phyloP scores from a whole-genome alignment of 1,284 basidiomycete genomes.

The Coriolopsis trogii region DNA sequence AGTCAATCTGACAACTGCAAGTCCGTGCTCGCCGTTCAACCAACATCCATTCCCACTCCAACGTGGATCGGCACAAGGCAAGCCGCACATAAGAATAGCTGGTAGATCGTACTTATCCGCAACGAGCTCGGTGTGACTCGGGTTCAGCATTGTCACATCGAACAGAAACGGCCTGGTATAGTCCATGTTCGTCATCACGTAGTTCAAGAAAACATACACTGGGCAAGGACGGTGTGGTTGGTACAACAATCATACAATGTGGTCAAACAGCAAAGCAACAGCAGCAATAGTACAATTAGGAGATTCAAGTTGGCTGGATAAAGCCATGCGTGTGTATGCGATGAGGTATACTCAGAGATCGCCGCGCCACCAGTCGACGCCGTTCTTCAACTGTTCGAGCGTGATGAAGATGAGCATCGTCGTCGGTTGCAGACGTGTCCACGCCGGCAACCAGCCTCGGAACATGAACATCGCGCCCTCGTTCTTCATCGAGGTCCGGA shows the following conservation, averaged over 20 bases:
- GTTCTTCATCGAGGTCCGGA: slow-evolving; percentile 69
- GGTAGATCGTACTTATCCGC: too few relatives aligned
- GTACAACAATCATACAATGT: slow-evolving; percentile 12
- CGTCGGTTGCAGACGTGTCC: slow-evolving; percentile 84
- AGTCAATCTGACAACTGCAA: too few relatives aligned
- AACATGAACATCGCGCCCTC: slow-evolving; percentile 93
- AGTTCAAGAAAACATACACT: slow-evolving; percentile 16
- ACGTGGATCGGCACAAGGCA: too few relatives aligned
- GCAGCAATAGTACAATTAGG: background rate
- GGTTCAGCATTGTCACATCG: too few relatives aligned
- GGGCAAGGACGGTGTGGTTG: slow-evolving; percentile 8
- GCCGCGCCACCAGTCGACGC: slow-evolving; percentile 52
- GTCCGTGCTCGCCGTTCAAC: too few relatives aligned
- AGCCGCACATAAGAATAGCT: too few relatives aligned
- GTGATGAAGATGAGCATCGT: slow-evolving; percentile 86
- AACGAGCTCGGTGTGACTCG: too few relatives aligned
- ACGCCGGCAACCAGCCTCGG: slow-evolving; percentile 88
- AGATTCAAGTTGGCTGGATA: background rate
- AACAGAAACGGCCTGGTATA: slow-evolving; percentile 12
- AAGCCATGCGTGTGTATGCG: background rate
- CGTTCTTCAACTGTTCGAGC: slow-evolving; percentile 75
- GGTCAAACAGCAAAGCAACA: background rate
- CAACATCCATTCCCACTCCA: too few relatives aligned
- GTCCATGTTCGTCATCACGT: slow-evolving; percentile 15
- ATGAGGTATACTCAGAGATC: slow-evolving; percentile 8